Base-by-base conservation (phyloP, 2,329 filamentous ascomycete species). In the Botrytis porri region DNA sequence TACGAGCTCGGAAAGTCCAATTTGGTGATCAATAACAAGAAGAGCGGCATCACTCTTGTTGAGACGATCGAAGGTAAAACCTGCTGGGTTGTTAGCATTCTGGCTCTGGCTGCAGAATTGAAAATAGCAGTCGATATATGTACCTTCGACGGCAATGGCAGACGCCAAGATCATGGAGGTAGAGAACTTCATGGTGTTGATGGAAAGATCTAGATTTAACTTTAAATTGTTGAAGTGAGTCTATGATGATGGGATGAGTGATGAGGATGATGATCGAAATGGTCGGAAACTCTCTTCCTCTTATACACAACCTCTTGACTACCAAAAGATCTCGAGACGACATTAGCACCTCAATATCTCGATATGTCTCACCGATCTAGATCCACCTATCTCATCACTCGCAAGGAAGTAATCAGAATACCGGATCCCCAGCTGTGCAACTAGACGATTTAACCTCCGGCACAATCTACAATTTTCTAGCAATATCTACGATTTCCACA, bases 1-100 rank as follows among this genome's bases (percentile, higher is more conserved):
- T 54, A 90, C 90, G 9, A 88, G 77, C 62, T 83, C 82, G 79
- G 86, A 89, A 60, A 90, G 85, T 39, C 88, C 89, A 74, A 88
- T 85, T 79, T 90, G 88, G 72, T 89, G 82, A 77, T 90, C 88
- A 59, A 90, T 83, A 65, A 90, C 85, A 37, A 90, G 80, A 66
- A 90, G 85, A 51, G 86, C 80, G 84, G 80, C 80, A 59, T 82
- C 80, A 45, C 77, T 78, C 71, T 81, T 82, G 73, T 82, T 80
- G 22, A 83, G 78, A 29, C 81, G 81, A 65, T 76, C 76, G 74
- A 80, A 82, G 10, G 73, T 78, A 70, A 74, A 79, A 51, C 75
- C 77, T 76, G 45, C 66, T 59, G 48, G 22, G 22, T 25, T 25
- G 18, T 73, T 10, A 70, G 45, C 35, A 43, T 39, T 6, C 4